Evolutionary conservation across 352 stramenopile species (phyloP).

Genomic region (Halophytophthora polymorphica): DNA sequence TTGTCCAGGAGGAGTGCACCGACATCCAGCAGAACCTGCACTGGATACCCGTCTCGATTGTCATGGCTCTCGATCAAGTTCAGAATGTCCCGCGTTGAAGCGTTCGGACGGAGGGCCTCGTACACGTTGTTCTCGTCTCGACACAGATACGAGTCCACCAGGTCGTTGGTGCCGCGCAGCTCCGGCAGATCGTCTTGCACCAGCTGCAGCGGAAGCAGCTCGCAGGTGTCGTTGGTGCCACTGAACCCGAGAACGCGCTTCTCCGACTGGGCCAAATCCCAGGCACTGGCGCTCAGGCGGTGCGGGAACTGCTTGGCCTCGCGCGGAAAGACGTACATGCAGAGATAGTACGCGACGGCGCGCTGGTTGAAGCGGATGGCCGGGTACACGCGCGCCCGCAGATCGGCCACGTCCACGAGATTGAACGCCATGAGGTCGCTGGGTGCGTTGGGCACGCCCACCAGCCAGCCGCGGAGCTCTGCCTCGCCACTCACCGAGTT

Average conservation of each 20-base stretch:
- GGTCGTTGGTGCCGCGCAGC: conserved; percentile 48
- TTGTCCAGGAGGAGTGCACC: background rate
- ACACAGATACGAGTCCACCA: background rate
- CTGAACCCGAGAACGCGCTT: conserved; percentile 53
- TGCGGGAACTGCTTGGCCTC: conserved; percentile 59
- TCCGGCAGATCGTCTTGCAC: conserved; percentile 26
- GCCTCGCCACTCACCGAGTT: conserved; percentile 11
- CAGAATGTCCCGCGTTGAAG: background rate
- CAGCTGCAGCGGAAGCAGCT: conserved; percentile 43
- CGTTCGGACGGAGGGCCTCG: background rate
- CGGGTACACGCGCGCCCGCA: conserved; percentile 36
- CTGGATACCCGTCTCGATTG: background rate
- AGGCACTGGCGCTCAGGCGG: conserved; percentile 45
- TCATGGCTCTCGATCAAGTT: background rate
- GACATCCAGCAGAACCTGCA: background rate
- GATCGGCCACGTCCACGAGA: conserved; percentile 46
- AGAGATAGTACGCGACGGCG: conserved; percentile 71
- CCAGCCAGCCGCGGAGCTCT: conserved; percentile 20
- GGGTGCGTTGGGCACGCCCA: background rate
- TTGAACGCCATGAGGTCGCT: conserved; percentile 35
- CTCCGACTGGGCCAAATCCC: conserved; percentile 34
- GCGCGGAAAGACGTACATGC: conserved; percentile 46
- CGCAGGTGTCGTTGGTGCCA: conserved; percentile 71
- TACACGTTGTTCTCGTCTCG: background rate
- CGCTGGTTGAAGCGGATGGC: conserved; percentile 36